These are phyloP conservation scores for Fusarium luffae DNA, from an alignment of 2,329 filamentous ascomycete genomes.

Conservation along the genomic window DNA sequence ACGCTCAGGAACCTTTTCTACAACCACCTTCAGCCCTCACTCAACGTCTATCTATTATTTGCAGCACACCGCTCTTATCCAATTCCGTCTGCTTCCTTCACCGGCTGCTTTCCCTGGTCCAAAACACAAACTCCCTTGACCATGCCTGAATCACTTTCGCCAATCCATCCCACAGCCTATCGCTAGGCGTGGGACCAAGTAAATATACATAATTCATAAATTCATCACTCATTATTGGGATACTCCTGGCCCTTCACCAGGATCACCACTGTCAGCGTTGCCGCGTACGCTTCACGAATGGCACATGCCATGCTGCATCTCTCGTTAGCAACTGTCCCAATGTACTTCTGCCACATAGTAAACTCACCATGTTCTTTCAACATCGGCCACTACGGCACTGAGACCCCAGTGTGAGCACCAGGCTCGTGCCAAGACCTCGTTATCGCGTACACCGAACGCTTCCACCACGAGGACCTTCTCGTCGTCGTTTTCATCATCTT, in stretches of 20 bases:
- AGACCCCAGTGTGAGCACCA: slow-evolving; percentile 83
- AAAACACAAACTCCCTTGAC: slow-evolving; percentile 23
- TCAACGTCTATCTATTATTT: slow-evolving; percentile 16
- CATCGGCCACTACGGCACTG: slow-evolving; percentile 75
- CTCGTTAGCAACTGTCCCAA: slow-evolving; percentile 18
- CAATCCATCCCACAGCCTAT: slow-evolving; percentile 18
- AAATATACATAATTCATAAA: slow-evolving; percentile 41
- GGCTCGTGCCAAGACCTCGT: slow-evolving; percentile 79
- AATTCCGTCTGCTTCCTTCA: slow-evolving; percentile 1
- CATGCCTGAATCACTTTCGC: slow-evolving; percentile 17
- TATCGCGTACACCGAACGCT: slow-evolving; percentile 77
- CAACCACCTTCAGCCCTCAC: slow-evolving; percentile 10
- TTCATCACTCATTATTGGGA: slow-evolving; percentile 56
- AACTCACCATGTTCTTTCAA: slow-evolving; percentile 73
- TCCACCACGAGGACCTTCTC: slow-evolving; percentile 78
- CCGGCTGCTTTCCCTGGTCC: slow-evolving; percentile 11
- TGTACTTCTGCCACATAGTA: not conserved
- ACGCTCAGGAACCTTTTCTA: slow-evolving; percentile 1
- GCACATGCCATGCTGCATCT: slow-evolving; percentile 74
- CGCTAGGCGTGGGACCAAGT: slow-evolving; percentile 11
- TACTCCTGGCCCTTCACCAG: slow-evolving; percentile 64
- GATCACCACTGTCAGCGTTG: slow-evolving; percentile 77
- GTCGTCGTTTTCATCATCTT: slow-evolving; percentile 61
- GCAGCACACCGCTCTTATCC: slow-evolving; percentile 18
- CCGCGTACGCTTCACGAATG: slow-evolving; percentile 79